A percentile compares a stretch with the other conserved stretches of the same genome.
Conservation (phyloP, 768 basidiomycete genomes). For the Lactarius psammicola region DNA sequence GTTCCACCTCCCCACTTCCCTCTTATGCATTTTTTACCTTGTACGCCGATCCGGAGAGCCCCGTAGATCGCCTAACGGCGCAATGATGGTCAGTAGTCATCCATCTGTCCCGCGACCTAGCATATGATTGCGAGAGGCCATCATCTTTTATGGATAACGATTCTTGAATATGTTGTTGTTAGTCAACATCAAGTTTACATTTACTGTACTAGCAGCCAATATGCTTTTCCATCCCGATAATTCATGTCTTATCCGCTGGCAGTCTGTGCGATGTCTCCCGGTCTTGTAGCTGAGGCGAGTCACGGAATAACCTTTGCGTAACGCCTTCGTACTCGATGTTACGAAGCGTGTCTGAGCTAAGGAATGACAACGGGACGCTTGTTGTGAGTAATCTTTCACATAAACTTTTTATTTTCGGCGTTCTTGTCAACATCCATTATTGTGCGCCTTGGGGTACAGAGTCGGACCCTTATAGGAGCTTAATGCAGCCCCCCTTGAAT, state of each 20-base stretch:
- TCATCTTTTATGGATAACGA: background rate
- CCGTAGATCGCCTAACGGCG: background rate
- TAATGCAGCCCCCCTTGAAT: too few relatives aligned
- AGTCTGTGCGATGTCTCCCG: background rate
- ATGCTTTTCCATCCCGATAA: background rate
- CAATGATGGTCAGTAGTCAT: background rate
- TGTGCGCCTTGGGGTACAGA: background rate
- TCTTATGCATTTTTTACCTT: background rate
- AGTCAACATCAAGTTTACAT: background rate
- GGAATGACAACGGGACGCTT: too few relatives aligned
- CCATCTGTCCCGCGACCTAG: background rate
- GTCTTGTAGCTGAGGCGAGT: background rate
- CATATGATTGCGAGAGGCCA: background rate
- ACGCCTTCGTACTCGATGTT: background rate
- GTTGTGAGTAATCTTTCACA: too few relatives aligned
- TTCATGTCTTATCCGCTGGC: background rate
- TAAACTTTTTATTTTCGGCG: too few relatives aligned
- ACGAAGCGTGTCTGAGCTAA: background rate
- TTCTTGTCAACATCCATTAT: background rate
- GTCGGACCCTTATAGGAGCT: too few relatives aligned
- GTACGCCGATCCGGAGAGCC: background rate
- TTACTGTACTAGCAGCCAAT: background rate
- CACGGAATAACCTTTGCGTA: background rate
- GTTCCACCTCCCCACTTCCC: background rate
- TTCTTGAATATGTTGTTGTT: too few relatives aligned